A percentile compares a stretch with the other conserved stretches of the same genome.
phyloP scores from a whole-genome alignment of 805 yeast species.

The Metschnikowia anglica region DNA sequence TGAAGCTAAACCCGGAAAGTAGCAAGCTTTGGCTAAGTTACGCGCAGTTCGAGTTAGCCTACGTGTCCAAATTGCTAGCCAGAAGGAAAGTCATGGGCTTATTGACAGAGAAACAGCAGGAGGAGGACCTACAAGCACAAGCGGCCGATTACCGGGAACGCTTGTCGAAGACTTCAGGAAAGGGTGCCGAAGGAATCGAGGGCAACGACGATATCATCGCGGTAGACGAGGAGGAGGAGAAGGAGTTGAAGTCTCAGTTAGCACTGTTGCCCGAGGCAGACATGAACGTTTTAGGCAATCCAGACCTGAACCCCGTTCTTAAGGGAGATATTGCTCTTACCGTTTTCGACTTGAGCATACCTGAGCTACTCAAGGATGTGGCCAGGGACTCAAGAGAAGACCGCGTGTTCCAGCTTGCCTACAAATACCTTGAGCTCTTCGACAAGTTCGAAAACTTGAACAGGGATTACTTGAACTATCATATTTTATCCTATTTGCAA shows the following conservation, averaged over 20 bases:
- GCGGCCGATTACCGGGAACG: conserved; percentile 12
- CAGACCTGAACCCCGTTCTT: conserved; percentile 76
- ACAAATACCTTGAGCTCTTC: conserved; percentile 52
- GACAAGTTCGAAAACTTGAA: conserved; percentile 70
- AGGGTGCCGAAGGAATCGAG: conserved; percentile 16
- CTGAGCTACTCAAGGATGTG: conserved; percentile 29
- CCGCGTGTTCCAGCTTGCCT: conserved; percentile 40
- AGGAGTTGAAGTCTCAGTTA: conserved; percentile 58
- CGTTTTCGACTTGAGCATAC: conserved; percentile 37
- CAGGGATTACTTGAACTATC: conserved; percentile 63
- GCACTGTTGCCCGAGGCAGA: conserved; percentile 83
- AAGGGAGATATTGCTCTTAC: conserved; percentile 51
- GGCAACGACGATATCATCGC: conserved; percentile 41
- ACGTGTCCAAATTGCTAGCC: conserved; percentile 77
- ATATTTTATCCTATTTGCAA: conserved; percentile 57
- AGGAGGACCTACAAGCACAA: conserved; percentile 43
- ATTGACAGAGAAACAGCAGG: conserved; percentile 69
- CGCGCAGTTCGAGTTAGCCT: conserved; percentile 82
- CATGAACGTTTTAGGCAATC: conserved; percentile 77
- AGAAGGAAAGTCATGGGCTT: conserved; percentile 82
- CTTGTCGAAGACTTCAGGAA: conserved; percentile 28
- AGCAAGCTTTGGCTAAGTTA: conserved; percentile 78
- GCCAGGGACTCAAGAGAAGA: conserved; percentile 33
- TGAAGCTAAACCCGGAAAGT: conserved; percentile 78
- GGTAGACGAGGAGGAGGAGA: conserved; percentile 41